Percentiles rank a stretch among this genome's conserved stretches.
Evolutionary conservation across 805 yeast species (phyloP).

Genomic region (Saccharomycopsis sp.): DNA sequence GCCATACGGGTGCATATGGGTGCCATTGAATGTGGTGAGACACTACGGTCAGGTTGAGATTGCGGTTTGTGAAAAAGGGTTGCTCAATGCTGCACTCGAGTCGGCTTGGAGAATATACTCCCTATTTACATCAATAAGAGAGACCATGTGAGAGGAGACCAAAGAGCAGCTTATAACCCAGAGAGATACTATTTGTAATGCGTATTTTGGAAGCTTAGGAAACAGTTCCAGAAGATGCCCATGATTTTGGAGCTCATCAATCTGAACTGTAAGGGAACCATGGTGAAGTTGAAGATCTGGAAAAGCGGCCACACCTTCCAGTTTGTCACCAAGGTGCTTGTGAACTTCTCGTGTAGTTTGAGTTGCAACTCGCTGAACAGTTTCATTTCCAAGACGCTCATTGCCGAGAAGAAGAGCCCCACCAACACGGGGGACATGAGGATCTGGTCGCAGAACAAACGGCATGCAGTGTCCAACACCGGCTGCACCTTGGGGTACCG

Average conservation of each 20-base stretch:
- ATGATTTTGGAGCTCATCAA: slow-evolving; percentile 60
- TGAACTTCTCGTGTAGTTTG: slow-evolving; percentile 44
- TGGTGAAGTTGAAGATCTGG: slow-evolving; percentile 66
- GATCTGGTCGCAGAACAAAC: slow-evolving; percentile 65
- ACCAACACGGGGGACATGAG: slow-evolving; percentile 72
- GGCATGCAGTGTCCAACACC: slow-evolving; percentile 23
- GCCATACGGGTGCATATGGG: too few relatives aligned
- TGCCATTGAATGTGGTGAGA: too few relatives aligned
- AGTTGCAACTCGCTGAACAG: slow-evolving; percentile 31
- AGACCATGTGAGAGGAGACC: too few relatives aligned
- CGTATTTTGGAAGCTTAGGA: slow-evolving; percentile 53
- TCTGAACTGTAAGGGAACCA: slow-evolving; percentile 66
- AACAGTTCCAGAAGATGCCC: slow-evolving; percentile 80
- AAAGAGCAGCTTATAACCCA: too few relatives aligned
- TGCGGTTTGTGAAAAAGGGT: too few relatives aligned
- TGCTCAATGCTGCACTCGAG: too few relatives aligned
- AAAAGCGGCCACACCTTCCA: slow-evolving; percentile 90
- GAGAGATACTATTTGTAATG: too few relatives aligned
- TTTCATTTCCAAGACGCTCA: slow-evolving; percentile 58
- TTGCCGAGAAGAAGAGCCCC: slow-evolving; percentile 59
- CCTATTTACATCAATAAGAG: too few relatives aligned
- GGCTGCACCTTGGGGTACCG: slow-evolving; percentile 15
- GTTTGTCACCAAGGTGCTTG: slow-evolving; percentile 62
- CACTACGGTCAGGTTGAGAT: too few relatives aligned
- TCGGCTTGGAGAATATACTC: too few relatives aligned